phyloP scores from a whole-genome alignment of 768 basidiomycete species.

The Serendipita sp. region DNA sequence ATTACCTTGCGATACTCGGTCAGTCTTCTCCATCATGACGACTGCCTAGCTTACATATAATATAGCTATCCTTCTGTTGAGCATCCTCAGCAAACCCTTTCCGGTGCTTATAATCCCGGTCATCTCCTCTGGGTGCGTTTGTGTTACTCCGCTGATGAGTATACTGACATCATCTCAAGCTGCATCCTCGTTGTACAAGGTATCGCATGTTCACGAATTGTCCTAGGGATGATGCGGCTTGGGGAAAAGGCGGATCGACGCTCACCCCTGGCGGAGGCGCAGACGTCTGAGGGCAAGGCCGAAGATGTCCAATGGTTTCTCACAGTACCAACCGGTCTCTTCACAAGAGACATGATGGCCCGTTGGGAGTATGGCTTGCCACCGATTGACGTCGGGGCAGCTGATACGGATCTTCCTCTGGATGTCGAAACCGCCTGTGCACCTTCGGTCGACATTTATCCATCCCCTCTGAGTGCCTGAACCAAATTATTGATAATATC shows the following conservation, averaged over 20 bases:
- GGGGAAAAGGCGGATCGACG: background rate
- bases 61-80: background rate
- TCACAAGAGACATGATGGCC: background rate
- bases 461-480: too few species aligned
- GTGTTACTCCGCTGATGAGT: background rate
- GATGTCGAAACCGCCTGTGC: too few species aligned
- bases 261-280: background rate
- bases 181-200: background rate
- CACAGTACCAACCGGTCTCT: background rate
- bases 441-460: too few species aligned
- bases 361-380: background rate
- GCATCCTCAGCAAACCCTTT: background rate
- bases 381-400: background rate
- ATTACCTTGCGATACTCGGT: background rate
- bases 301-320: background rate
- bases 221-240: background rate
- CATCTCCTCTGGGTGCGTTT: background rate
- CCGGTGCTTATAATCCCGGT: background rate
- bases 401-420: background rate
- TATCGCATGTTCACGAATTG: background rate
- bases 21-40: background rate
- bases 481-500: too few species aligned
- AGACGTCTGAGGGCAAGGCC: background rate
- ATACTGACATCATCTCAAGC: background rate
- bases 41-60: background rate